Evolutionary conservation across 441 rosid genomes (phyloP), one percentile per base, ranked within the genome.

Genomic region (Croton setiger): DNA sequence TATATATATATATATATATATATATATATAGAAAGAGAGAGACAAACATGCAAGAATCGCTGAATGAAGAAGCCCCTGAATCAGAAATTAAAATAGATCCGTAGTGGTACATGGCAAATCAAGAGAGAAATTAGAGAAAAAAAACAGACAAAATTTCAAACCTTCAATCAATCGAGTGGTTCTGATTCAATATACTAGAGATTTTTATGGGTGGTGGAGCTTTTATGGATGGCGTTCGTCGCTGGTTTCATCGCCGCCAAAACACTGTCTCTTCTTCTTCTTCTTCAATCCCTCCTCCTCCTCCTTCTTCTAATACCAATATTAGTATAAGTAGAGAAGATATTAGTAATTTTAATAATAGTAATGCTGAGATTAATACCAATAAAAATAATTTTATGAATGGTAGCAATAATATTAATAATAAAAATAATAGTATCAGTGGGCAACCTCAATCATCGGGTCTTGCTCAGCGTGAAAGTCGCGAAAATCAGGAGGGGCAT

Each of bases 161-260:
- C 77, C 69, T 67, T 67, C 21, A 36, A 63, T 47, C 31, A 27
- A 27, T 37, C 55, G 83, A 49, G 80, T 75, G 86, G 88, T 76
- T 72, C 63, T 49, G 56, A 78, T 68, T 72, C 53, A 27, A 49
- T 60, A 57, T 14, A 20, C 10, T 44, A 67, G 12, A 61, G 76
- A 70, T 44, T 68, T 64, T 56, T 71, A 88, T 88, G 96, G 95
- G 94, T 66, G 82, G 91, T 76, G 87, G 90, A 61, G 79, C 85
- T 74, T 82, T 94, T 67, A 90, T 86, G 83, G 92, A 92, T 79
- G 92, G 88, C 67, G 89, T 94, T 75, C 97, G 96, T 81, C 96
- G 97, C 81, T 94, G 92, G 97, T 86, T 94, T 80, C 90, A 88
- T 58, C 93, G 93, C 66, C 97, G 78, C 67, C 66, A 55, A 66